These are phyloP conservation scores for Chlorella sp. DNA, from an alignment of 139 green algal genomes.

Conservation along the genomic window DNA sequence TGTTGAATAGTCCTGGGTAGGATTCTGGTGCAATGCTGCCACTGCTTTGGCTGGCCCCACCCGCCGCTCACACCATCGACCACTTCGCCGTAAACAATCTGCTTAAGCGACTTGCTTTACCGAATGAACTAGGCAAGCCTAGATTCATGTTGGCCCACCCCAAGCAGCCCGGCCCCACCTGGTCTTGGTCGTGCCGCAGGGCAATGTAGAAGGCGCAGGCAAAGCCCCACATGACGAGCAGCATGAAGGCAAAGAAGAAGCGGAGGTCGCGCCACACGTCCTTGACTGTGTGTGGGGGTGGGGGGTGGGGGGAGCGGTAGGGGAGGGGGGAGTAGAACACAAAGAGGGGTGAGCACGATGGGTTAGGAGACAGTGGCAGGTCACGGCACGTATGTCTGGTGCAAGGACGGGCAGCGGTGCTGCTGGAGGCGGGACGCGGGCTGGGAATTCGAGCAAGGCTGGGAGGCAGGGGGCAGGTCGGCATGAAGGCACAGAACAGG, in stretches of 20 bases:
- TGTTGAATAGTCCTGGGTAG: not conserved
- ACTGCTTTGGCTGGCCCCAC: no score
- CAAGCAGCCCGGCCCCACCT: not conserved
- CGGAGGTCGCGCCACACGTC: constrained; percentile 24
- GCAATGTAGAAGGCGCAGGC: constrained; percentile 59
- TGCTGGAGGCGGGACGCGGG: no score
- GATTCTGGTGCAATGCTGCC: not conserved
- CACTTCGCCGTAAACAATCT: no score
- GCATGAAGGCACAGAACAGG: no score
- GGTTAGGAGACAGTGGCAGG: no score
- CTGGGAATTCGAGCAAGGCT: no score
- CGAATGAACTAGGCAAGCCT: no score
- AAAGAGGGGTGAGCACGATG: not conserved
- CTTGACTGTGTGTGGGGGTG: not conserved
- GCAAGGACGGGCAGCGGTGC: no score
- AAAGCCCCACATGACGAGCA: constrained; percentile 37
- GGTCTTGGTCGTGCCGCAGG: constrained; percentile 49
- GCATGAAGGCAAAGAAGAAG: constrained; percentile 14
- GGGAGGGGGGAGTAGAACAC: not conserved
- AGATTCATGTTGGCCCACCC: not conserved
- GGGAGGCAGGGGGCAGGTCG: no score
- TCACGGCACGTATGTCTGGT: no score
- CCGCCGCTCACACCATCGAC: no score
- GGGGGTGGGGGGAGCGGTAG: not conserved
- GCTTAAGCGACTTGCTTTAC: no score